phyloP scores from a whole-genome alignment of 139 green algal species.

The Chlorella sp. region DNA sequence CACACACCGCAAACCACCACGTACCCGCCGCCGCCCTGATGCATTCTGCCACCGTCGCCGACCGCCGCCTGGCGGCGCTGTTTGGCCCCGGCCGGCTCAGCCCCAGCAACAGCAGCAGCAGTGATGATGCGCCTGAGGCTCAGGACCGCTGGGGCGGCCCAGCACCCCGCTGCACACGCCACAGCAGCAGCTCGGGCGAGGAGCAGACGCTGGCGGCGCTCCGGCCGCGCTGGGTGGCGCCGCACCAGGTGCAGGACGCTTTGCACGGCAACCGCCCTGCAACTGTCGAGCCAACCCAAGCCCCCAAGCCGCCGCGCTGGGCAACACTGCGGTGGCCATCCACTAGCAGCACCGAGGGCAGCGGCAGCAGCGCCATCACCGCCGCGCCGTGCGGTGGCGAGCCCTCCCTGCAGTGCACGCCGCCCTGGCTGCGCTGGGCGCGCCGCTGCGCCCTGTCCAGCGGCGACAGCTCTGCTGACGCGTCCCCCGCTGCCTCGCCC shows the following conservation, averaged over 20 bases:
- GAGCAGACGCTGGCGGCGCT: too few species aligned
- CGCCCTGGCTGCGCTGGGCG: slow-evolving; percentile 7
- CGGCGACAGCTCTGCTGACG: not conserved
- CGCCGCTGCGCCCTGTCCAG: not conserved
- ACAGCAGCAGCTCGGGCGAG: too few species aligned
- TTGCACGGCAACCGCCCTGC: too few species aligned
- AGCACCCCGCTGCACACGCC: too few species aligned
- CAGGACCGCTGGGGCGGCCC: too few species aligned
- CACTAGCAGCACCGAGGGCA: not conserved
- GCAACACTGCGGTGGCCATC: not conserved
- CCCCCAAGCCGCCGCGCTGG: not conserved
- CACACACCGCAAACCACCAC: not conserved
- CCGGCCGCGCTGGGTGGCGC: too few species aligned
- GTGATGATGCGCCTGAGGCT: too few species aligned
- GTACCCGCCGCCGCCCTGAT: not conserved
- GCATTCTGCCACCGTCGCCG: not conserved
- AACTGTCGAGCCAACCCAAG: too few species aligned
- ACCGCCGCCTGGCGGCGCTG: not conserved
- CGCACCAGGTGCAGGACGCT: too few species aligned
- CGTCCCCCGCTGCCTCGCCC: not conserved
- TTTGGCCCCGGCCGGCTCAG: not conserved
- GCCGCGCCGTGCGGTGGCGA: too few species aligned
- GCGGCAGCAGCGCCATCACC: not conserved
- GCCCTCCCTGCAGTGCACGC: not conserved
- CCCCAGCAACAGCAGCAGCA: too few species aligned